A percentile compares a stretch with the other conserved stretches of the same genome.
These are phyloP conservation scores for Guyanaporus albipodus DNA, from an alignment of 768 basidiomycete genomes.

Conservation along the genomic window DNA sequence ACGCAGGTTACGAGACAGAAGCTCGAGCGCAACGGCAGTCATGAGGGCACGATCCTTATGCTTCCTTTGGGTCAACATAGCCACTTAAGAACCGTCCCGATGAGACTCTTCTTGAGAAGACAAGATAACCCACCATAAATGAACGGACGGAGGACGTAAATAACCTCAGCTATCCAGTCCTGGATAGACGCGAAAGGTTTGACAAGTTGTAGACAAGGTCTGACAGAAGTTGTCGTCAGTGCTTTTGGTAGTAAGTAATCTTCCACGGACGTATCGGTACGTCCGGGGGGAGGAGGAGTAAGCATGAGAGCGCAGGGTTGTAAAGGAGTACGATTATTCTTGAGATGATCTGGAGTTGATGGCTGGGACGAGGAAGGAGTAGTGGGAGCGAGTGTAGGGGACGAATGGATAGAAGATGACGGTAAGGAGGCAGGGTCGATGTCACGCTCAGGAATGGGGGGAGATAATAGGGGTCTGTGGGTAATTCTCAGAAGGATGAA, in stretches of 20 bases:
- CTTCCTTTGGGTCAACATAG: slow-evolving; percentile 22
- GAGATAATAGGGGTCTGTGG: slow-evolving; percentile 67
- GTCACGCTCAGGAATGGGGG: slow-evolving; percentile 84
- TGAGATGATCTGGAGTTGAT: slow-evolving; percentile 73
- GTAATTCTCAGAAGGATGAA: slow-evolving; percentile 72
- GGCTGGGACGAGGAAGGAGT: slow-evolving; percentile 54
- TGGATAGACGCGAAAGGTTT: slow-evolving; percentile 54
- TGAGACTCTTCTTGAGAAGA: slow-evolving; percentile 10
- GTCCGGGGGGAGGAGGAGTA: slow-evolving; percentile 45
- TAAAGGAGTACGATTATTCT: slow-evolving; percentile 70
- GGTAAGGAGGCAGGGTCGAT: slow-evolving; percentile 72
- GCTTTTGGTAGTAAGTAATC: slow-evolving; percentile 83
- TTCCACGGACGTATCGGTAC: slow-evolving; percentile 59
- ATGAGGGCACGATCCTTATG: slow-evolving; percentile 56
- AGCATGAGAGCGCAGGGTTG: slow-evolving; percentile 58
- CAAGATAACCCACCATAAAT: slow-evolving; percentile 57
- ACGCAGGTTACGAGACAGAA: slow-evolving; percentile 73
- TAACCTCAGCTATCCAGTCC: slow-evolving; percentile 70
- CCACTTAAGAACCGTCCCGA: slow-evolving; percentile 12
- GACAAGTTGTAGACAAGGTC: slow-evolving; percentile 64
- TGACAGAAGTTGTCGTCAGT: slow-evolving; percentile 67
- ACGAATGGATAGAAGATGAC: slow-evolving; percentile 46
- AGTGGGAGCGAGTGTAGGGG: slow-evolving; percentile 59
- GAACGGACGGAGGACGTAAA: slow-evolving; percentile 72
- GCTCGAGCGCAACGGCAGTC: slow-evolving; percentile 60